Base-by-base conservation (phyloP, 768 basidiomycete genomes). In the Daedalea quercina region DNA sequence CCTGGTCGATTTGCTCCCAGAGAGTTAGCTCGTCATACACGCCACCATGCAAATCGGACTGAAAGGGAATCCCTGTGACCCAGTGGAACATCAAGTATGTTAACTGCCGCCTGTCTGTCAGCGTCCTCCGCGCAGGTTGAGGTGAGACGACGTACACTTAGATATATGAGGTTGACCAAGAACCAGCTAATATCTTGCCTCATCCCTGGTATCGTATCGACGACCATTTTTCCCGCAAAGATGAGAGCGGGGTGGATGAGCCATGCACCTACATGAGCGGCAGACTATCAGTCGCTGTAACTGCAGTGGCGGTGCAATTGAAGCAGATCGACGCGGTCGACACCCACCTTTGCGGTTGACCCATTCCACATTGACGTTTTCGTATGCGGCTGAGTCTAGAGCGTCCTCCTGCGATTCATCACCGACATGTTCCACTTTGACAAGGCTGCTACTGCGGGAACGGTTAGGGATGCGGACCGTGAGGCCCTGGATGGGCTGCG, bases 1-100 rank as follows among this genome's bases (percentile, higher is more conserved):
- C 96, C 47, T 90, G 88, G 69, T 99, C 96, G 47, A 99, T 99
- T 76, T 99, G 96, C 66, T 99, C 96, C 96, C 96, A 99, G 26
- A 99, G 74, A 0, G 96, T 98, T 45, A 98, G 79, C 62, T 97
- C 92, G 67, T 98, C 96, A 70, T 95, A 99, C 12, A 93, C 96
- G 22, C 96, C 96, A 11, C 85, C 87, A 60, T 91, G 88, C 42
- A 87, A 73, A 55, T 89, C 84, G 52, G 82, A 85, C 62, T 93
- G 87, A 68, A 98, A 98, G 8, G 95, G 95, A 41, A 95, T 93
- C 50, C 95, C 95, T 9, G 94, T 97, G 47, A 94, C 93, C 79
- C 90, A 92, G 66, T 98, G 95, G 76, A 98, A 98, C 90, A 98
- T 94, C 56, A 97, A 77, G 72, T 95, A 98, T 11, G 94, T 91